phyloP scores from a whole-genome alignment of 306 rosid species.

The Lathyrus tuberosus region DNA sequence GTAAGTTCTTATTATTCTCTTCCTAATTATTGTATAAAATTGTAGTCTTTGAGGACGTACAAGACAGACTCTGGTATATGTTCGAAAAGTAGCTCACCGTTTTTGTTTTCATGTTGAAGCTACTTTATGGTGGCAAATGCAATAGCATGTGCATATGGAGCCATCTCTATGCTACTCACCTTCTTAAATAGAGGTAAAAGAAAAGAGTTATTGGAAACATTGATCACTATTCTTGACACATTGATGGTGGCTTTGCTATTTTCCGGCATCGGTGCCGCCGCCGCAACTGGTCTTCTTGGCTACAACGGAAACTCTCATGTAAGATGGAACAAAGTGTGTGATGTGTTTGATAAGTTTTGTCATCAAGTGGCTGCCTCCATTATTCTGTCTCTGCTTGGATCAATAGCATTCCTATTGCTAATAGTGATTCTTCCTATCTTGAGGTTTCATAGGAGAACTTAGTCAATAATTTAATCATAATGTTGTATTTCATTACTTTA shows the following conservation, averaged over 20 bases:
- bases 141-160: conserved; percentile 66
- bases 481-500: no score
- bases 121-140: conserved; percentile 64
- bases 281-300: conserved; percentile 58
- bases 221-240: conserved; percentile 49
- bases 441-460: conserved; percentile 26
- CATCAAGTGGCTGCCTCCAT: conserved; percentile 47
- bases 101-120: conserved; percentile 31
- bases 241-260: conserved; percentile 71
- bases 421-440: conserved; percentile 43
- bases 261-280: conserved; percentile 66
- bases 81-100: background rate
- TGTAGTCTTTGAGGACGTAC: no score
- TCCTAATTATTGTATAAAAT: no score
- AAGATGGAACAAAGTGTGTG: conserved; percentile 77
- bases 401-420: conserved; percentile 53
- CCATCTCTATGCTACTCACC: conserved; percentile 44
- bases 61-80: no score
- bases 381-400: conserved; percentile 51
- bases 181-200: conserved; percentile 40
- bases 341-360: conserved; percentile 63
- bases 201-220: conserved; percentile 13
- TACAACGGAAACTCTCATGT: conserved; percentile 74
- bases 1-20: conserved; percentile 45
- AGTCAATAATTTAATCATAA: background rate